Percentiles rank a stretch among this genome's conserved stretches.
Evolutionary conservation across 1,284 basidiomycete genomes (phyloP).

Genomic region (Mycena sp.): DNA sequence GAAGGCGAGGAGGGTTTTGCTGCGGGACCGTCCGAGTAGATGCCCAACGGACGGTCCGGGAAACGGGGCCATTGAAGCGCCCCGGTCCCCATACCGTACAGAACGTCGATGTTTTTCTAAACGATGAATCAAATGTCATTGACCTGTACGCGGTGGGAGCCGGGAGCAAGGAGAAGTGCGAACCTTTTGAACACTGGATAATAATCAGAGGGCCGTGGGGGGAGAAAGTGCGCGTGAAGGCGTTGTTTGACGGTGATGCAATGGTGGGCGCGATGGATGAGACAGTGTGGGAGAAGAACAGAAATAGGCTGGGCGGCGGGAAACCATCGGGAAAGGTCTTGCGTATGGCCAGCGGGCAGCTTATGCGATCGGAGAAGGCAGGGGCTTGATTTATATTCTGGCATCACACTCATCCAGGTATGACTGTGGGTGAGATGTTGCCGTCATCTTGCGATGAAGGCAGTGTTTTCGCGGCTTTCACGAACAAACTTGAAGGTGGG

Average conservation of each 20-base stretch:
- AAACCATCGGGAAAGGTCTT: constrained; percentile 1
- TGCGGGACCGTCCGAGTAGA: constrained; percentile 19
- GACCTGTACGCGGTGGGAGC: constrained; percentile 22
- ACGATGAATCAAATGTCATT: constrained; percentile 3
- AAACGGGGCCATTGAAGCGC: not conserved
- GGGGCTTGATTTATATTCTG: too few species aligned
- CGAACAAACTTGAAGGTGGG: too few species aligned
- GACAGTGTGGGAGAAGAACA: constrained; percentile 1
- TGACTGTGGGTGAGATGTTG: too few species aligned
- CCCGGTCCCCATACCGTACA: not conserved
- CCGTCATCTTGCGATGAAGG: too few species aligned
- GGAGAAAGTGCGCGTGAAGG: constrained; percentile 12
- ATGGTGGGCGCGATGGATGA: constrained; percentile 18
- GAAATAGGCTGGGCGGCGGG: not conserved
- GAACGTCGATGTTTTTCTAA: not conserved
- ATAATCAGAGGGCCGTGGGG: not conserved
- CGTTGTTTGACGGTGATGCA: constrained; percentile 17
- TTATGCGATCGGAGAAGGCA: not conserved
- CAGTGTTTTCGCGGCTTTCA: too few species aligned
- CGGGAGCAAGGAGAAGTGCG: not conserved
- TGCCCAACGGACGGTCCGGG: constrained; percentile 9
- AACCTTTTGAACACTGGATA: constrained; percentile 12
- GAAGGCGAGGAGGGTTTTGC: constrained; percentile 14
- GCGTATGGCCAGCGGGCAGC: constrained; percentile 17
- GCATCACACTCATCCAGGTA: too few species aligned